Conservation (phyloP, 805 yeast species). For the Cyberlindnera subsufficiens region DNA sequence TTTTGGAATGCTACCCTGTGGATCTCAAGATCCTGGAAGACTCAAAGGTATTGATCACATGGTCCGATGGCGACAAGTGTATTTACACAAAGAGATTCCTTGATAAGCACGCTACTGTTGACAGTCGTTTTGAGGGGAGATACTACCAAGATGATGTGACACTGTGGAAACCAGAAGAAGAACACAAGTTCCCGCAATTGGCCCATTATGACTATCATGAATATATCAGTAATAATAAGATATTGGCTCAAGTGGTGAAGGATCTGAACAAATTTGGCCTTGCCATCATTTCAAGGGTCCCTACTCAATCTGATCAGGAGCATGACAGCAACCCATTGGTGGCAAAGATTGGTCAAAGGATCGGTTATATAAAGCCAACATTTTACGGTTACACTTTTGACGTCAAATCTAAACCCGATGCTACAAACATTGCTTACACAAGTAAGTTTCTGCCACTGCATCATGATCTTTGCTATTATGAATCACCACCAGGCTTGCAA, state of each 20-base stretch:
- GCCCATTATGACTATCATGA: constrained; percentile 5
- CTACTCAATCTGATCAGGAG: constrained; percentile 37
- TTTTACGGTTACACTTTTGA: constrained; percentile 71
- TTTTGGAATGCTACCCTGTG: constrained; percentile 29
- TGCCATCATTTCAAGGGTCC: constrained; percentile 47
- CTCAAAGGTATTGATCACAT: constrained; percentile 34
- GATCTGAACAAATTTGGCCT: constrained; percentile 53
- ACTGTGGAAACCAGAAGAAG: constrained; percentile 34
- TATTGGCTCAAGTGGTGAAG: constrained; percentile 32
- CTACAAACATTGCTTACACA: constrained; percentile 69
- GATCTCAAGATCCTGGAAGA: constrained; percentile 29
- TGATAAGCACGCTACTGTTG: constrained; percentile 33
- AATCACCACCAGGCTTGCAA: constrained; percentile 79
- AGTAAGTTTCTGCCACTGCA: constrained; percentile 61
- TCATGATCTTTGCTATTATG: constrained; percentile 72
- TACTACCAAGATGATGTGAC: constrained; percentile 36
- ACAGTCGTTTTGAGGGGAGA: constrained; percentile 25
- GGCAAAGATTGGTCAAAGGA: constrained; percentile 42
- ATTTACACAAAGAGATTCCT: constrained; percentile 43
- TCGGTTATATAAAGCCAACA: constrained; percentile 66
- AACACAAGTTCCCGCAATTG: constrained; percentile 15
- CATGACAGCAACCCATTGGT: constrained; percentile 22
- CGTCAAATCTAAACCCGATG: constrained; percentile 46
- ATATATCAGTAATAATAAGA: constrained; percentile 10
- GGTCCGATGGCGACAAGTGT: constrained; percentile 42